Conservation (phyloP, 1,139 yeast species). For the Wickerhamiella pararugosa region DNA sequence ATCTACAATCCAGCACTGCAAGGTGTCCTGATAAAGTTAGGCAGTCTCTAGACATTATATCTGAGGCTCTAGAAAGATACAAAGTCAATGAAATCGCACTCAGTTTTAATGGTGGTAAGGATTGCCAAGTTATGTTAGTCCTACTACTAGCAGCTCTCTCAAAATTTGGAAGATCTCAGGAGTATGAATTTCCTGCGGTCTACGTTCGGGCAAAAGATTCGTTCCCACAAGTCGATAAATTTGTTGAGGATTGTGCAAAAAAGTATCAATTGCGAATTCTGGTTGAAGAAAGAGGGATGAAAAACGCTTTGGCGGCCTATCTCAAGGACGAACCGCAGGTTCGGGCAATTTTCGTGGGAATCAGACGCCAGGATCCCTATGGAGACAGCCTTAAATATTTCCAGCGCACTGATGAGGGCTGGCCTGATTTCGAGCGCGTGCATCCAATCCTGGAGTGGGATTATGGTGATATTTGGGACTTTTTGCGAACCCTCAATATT, state of each 20-base stretch:
- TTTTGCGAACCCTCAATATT: conserved; percentile 35
- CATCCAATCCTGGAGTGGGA: conserved; percentile 80
- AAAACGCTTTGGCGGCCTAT: conserved; percentile 49
- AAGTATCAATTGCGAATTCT: conserved; percentile 23
- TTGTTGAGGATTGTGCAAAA: conserved; percentile 24
- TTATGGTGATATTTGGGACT: conserved; percentile 64
- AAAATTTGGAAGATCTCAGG: conserved; percentile 15
- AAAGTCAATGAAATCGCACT: conserved; percentile 46
- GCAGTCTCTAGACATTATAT: conserved; percentile 32
- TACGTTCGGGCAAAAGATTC: conserved; percentile 57
- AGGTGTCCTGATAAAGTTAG: conserved; percentile 19
- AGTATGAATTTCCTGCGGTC: conserved; percentile 34
- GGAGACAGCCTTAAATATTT: conserved; percentile 39
- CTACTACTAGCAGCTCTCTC: conserved; percentile 46
- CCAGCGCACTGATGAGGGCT: conserved; percentile 63
- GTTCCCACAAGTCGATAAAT: conserved; percentile 43
- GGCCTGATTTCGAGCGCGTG: conserved; percentile 72
- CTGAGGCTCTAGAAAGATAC: conserved; percentile 24
- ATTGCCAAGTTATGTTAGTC: conserved; percentile 69
- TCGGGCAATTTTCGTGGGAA: conserved; percentile 64
- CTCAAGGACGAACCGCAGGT: conserved; percentile 32
- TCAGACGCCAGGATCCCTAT: conserved; percentile 67
- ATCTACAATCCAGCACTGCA: not conserved
- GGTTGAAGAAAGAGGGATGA: conserved; percentile 32
- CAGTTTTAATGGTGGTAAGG: conserved; percentile 85